Conservation (phyloP, 2,329 filamentous ascomycete genomes). For the Colletotrichum lindemuthianum region DNA sequence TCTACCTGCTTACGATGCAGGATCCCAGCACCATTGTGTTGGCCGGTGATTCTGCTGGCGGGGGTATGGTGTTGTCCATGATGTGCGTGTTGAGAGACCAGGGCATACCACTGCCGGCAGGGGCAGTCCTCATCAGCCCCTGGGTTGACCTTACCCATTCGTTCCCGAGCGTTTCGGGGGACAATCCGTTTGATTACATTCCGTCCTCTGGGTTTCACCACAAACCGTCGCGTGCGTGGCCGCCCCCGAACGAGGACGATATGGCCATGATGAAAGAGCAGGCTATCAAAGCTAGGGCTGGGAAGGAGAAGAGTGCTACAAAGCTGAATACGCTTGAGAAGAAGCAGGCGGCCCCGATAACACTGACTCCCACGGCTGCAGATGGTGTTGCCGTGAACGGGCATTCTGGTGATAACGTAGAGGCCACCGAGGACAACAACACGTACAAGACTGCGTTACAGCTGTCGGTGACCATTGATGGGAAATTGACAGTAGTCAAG, state of each 20-base stretch:
- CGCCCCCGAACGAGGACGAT: conserved; percentile 86
- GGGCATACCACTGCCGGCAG: conserved; percentile 85
- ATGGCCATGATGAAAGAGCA: conserved; percentile 63
- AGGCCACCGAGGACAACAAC: conserved; percentile 3
- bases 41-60: conserved; percentile 93
- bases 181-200: conserved; percentile 85
- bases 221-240: conserved; percentile 90
- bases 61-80: conserved; percentile 85
- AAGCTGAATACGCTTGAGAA: conserved; percentile 41
- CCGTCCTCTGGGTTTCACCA: conserved; percentile 89
- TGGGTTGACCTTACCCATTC: conserved; percentile 98
- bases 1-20: conserved; percentile 81
- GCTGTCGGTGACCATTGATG: conserved; percentile 76
- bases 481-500: conserved; percentile 76
- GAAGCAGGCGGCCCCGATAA: conserved; percentile 48
- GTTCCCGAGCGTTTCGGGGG: conserved; percentile 85
- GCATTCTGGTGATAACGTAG: background rate
- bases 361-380: conserved; percentile 29
- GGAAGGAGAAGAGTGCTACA: conserved; percentile 38
- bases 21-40: conserved; percentile 85
- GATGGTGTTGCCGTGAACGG: conserved; percentile 31
- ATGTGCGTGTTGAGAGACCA: conserved; percentile 85
- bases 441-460: conserved; percentile 42
- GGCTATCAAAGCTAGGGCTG: conserved; percentile 52
- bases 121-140: conserved; percentile 89